These are phyloP conservation scores for Neopestalotiopsis rosae DNA, from an alignment of 2,329 filamentous ascomycete species.

Conservation along the genomic window DNA sequence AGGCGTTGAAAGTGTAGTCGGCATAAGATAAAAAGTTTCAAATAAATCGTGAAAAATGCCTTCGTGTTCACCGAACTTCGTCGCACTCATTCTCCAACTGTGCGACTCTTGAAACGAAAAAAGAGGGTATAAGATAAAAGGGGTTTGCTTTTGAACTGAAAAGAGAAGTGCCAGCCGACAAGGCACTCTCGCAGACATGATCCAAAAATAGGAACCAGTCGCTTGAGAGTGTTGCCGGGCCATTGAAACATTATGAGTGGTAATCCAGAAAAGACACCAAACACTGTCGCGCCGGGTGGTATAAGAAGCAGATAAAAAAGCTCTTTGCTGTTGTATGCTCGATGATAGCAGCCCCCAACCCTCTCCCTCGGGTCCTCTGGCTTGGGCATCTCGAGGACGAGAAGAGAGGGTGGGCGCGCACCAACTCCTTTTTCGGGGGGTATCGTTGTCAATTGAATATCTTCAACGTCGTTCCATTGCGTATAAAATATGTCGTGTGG, in stretches of 20 bases:
- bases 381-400: slow-evolving; percentile 26
- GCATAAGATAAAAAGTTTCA: not conserved
- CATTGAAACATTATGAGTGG: slow-evolving; percentile 38
- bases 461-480: slow-evolving; percentile 33
- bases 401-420: slow-evolving; percentile 24
- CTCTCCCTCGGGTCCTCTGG: slow-evolving; percentile 22
- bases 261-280: slow-evolving; percentile 32
- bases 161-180: slow-evolving; percentile 14
- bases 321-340: slow-evolving; percentile 29
- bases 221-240: slow-evolving; percentile 28
- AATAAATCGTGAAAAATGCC: slow-evolving; percentile 14
- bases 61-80: slow-evolving; percentile 16
- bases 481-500: slow-evolving; percentile 33
- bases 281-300: slow-evolving; percentile 32
- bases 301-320: slow-evolving; percentile 21
- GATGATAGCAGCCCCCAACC: slow-evolving; percentile 6
- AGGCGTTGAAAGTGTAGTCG: slow-evolving; percentile 14
- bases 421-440: slow-evolving; percentile 20
- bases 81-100: slow-evolving; percentile 4
- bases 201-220: not conserved
- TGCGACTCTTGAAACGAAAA: slow-evolving; percentile 11
- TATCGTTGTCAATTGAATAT: slow-evolving; percentile 29
- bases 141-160: slow-evolving; percentile 8
- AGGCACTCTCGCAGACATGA: not conserved
- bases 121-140: not conserved